Percentiles rank a stretch among this genome's conserved stretches.
Conservation (phyloP, 805 yeast genomes). For the Myxozyma lipomycoides region DNA sequence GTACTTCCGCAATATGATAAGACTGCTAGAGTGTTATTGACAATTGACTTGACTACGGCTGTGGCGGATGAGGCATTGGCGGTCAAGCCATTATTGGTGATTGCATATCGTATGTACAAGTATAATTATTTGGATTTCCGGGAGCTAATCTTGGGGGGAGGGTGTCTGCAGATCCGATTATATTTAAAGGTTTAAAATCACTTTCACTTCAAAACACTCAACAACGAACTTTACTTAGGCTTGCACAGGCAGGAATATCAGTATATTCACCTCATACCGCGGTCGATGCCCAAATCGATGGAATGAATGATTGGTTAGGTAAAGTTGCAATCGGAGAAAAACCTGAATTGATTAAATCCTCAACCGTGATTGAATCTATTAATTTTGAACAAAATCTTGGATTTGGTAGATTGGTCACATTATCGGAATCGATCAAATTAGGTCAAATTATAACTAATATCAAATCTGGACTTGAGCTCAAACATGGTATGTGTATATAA, state of each 20-base stretch:
- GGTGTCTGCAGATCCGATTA: slow-evolving; percentile 69
- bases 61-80: slow-evolving; percentile 86
- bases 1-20: slow-evolving; percentile 30
- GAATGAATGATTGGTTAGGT: slow-evolving; percentile 90
- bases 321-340: slow-evolving; percentile 48
- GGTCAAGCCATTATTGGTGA: slow-evolving; percentile 48
- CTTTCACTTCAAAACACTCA: slow-evolving; percentile 71
- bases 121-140: not conserved
- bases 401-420: slow-evolving; percentile 45
- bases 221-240: slow-evolving; percentile 66
- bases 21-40: slow-evolving; percentile 49
- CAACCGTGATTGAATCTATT: slow-evolving; percentile 67
- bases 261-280: slow-evolving; percentile 97
- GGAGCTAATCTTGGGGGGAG: not conserved
- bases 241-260: slow-evolving; percentile 72
- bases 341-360: slow-evolving; percentile 30
- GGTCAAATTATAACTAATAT: slow-evolving; percentile 12
- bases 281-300: slow-evolving; percentile 86
- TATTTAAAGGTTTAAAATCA: slow-evolving; percentile 79
- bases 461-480: slow-evolving; percentile 44
- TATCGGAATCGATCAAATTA: slow-evolving; percentile 29
- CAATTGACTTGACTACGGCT: slow-evolving; percentile 77
- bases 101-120: slow-evolving; percentile 59
- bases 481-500: slow-evolving; percentile 32
- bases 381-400: slow-evolving; percentile 38